Conservation (phyloP, 2,329 filamentous ascomycete species). For the Botrytis fabae region DNA sequence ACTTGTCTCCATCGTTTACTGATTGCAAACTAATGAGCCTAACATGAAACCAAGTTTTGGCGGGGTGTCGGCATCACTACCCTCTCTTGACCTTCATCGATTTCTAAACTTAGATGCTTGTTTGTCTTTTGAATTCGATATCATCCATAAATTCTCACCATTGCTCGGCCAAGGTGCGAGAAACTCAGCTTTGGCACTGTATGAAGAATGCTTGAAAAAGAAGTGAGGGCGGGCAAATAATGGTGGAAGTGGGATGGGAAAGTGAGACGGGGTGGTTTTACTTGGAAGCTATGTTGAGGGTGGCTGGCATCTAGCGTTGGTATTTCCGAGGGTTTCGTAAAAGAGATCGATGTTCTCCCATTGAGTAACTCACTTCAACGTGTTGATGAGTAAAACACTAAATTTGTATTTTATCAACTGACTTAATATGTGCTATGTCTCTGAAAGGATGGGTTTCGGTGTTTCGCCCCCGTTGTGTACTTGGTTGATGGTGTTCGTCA, state of each 20-base stretch:
- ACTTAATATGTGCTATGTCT: not conserved
- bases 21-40: not conserved
- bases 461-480: not conserved
- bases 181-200: not conserved
- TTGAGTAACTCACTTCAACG: not conserved
- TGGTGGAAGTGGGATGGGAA: not conserved
- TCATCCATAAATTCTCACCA: not conserved
- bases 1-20: not conserved
- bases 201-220: not conserved
- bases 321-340: not conserved
- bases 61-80: not conserved
- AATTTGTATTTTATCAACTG: not conserved
- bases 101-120: not conserved
- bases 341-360: not conserved
- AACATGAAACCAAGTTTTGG: not conserved
- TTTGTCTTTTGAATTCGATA: rapidly evolving
- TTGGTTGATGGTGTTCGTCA: not conserved
- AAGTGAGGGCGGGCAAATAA: too few relatives aligned
- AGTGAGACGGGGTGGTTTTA: not conserved
- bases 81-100: not conserved
- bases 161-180: not conserved
- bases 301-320: too few relatives aligned
- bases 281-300: not conserved
- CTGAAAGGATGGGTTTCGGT: not conserved
- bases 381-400: not conserved